Percentiles rank a stretch among this genome's conserved stretches.
Evolutionary conservation across 2,329 filamentous ascomycete species (phyloP).

Genomic region (Purpureocillium takamizusanense): DNA sequence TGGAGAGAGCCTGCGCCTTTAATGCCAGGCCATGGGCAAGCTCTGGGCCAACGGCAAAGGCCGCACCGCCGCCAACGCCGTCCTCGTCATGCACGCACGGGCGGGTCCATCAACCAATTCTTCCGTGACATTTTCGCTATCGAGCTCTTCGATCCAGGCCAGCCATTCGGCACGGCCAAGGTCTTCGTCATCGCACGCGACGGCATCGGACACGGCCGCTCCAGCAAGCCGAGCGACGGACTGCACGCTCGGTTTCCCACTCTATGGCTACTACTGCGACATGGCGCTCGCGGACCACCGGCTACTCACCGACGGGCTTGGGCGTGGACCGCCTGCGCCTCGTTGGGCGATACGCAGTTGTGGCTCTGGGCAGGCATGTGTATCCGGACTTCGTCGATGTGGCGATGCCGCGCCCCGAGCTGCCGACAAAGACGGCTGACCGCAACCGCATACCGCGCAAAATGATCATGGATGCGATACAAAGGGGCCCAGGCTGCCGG

Average conservation of each 20-base stretch:
- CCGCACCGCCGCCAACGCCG: slow-evolving; percentile 9
- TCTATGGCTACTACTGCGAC: slow-evolving; percentile 9
- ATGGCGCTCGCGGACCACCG: slow-evolving; percentile 14
- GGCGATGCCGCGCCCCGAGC: slow-evolving; percentile 12
- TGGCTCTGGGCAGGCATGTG: slow-evolving; percentile 11
- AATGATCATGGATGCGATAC: slow-evolving; percentile 14
- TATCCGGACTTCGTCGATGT: slow-evolving; percentile 14
- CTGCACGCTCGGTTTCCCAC: slow-evolving; percentile 10
- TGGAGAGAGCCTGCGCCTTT: too few species aligned
- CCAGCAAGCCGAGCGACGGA: slow-evolving; percentile 16
- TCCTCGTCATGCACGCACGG: slow-evolving; percentile 15
- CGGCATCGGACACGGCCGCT: slow-evolving; percentile 15
- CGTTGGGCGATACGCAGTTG: slow-evolving; percentile 15
- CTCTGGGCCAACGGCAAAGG: too few species aligned
- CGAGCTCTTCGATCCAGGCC: slow-evolving; percentile 13
- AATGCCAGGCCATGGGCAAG: too few species aligned
- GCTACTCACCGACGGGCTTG: slow-evolving; percentile 12
- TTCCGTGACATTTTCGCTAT: slow-evolving; percentile 11
- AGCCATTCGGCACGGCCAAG: slow-evolving; percentile 11
- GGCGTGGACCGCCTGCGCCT: slow-evolving; percentile 12
- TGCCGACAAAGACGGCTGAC: slow-evolving; percentile 13
- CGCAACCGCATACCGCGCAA: slow-evolving; percentile 15
- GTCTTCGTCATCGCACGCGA: slow-evolving; percentile 17
- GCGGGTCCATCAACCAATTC: slow-evolving; percentile 12
- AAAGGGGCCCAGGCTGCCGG: slow-evolving; percentile 10